Conservation (phyloP, 2,329 filamentous ascomycete species). For the Fusarium coicis region DNA sequence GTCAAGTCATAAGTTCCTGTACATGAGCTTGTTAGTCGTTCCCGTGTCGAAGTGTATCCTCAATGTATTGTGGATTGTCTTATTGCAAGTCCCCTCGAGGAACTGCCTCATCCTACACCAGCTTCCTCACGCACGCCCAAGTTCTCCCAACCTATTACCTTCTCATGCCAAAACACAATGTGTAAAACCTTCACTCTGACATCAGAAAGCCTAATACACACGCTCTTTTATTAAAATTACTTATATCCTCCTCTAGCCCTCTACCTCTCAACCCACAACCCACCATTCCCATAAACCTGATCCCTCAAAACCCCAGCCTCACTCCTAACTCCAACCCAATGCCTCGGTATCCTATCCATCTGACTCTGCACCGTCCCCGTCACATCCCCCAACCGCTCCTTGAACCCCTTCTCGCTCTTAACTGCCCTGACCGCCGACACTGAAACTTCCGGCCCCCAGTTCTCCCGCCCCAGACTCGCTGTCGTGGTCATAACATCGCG, state of each 20-base stretch:
- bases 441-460: slow-evolving; percentile 57
- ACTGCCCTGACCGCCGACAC: slow-evolving; percentile 52
- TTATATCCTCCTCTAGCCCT: not conserved
- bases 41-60: not conserved
- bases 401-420: slow-evolving; percentile 55
- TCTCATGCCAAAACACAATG: not conserved
- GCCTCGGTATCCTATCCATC: slow-evolving; percentile 68
- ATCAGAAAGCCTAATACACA: not conserved
- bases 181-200: not conserved
- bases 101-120: not conserved
- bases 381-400: slow-evolving; percentile 59
- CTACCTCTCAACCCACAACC: slow-evolving; percentile 56
- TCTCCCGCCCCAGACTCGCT: slow-evolving; percentile 58
- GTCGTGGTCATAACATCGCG: slow-evolving; percentile 57
- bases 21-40: no score
- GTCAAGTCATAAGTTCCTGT: no score
- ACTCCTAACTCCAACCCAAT: slow-evolving; percentile 68
- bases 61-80: not conserved
- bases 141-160: not conserved
- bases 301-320: slow-evolving; percentile 60
- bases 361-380: slow-evolving; percentile 62
- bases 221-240: not conserved
- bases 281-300: slow-evolving; percentile 59
- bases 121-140: not conserved
- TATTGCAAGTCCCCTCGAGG: no score